Percentiles rank a stretch among this genome's conserved stretches.
Conservation (phyloP, 2,329 filamentous ascomycete species). For the Microascus cirrosus region DNA sequence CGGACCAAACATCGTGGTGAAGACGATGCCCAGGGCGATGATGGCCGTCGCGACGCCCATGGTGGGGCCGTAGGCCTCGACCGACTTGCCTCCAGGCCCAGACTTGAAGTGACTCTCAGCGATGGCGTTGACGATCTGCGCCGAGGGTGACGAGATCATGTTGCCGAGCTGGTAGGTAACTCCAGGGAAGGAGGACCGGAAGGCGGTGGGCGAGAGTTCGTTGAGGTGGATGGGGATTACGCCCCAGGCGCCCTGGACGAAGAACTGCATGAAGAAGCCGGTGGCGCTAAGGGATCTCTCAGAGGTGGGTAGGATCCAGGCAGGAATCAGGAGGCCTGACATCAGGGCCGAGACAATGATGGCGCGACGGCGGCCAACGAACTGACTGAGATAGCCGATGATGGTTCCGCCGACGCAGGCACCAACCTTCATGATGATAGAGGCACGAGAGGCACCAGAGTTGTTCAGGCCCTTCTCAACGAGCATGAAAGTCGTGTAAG, state of each 20-base stretch:
- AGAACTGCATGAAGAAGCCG: constrained; percentile 71
- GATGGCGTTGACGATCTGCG: constrained; percentile 65
- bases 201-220: constrained; percentile 61
- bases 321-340: constrained; percentile 51
- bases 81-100: constrained; percentile 31
- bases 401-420: constrained; percentile 64
- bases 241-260: constrained; percentile 66
- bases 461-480: constrained; percentile 33
- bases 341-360: constrained; percentile 52
- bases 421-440: constrained; percentile 72
- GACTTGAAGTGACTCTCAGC: constrained; percentile 65
- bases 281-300: constrained; percentile 48
- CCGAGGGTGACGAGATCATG: constrained; percentile 55
- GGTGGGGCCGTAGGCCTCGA: constrained; percentile 70
- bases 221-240: constrained; percentile 70
- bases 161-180: constrained; percentile 71
- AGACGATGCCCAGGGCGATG: constrained; percentile 53
- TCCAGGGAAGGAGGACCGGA: constrained; percentile 65
- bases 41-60: constrained; percentile 89
- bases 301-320: constrained; percentile 54
- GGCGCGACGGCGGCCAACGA: constrained; percentile 58
- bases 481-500: constrained; percentile 63
- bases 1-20: constrained; percentile 52
- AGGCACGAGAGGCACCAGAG: constrained; percentile 50
- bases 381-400: constrained; percentile 66